A percentile compares a stretch with the other conserved stretches of the same genome.
Conservation (phyloP, 2,329 filamentous ascomycete genomes). For the Ceratocystis harringtonii region DNA sequence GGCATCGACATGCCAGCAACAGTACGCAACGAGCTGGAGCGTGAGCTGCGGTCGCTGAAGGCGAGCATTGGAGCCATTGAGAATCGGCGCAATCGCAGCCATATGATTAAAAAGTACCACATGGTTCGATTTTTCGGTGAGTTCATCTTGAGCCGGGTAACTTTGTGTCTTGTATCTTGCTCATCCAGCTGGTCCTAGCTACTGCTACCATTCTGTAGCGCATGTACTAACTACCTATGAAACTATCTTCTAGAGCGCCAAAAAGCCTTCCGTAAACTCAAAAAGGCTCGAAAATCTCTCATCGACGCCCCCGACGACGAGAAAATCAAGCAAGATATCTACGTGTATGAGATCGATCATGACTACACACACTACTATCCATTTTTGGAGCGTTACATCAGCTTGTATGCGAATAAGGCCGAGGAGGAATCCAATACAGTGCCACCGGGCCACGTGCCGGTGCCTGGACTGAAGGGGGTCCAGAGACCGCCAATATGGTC, state of each 20-base stretch:
- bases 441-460: slow-evolving; percentile 28
- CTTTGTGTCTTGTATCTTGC: neutral
- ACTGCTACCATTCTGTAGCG: neutral
- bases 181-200: neutral
- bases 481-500: slow-evolving; percentile 50
- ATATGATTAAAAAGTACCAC: slow-evolving; percentile 67
- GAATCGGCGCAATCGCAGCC: slow-evolving; percentile 45
- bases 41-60: slow-evolving; percentile 53
- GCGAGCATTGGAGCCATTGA: slow-evolving; percentile 46
- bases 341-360: slow-evolving; percentile 56
- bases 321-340: slow-evolving; percentile 42
- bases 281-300: slow-evolving; percentile 45
- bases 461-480: slow-evolving; percentile 5
- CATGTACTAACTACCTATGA: neutral
- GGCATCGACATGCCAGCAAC: slow-evolving; percentile 50
- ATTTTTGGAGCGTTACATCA: slow-evolving; percentile 54
- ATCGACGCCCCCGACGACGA: slow-evolving; percentile 35
- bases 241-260: slow-evolving; percentile 42
- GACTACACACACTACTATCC: slow-evolving; percentile 63
- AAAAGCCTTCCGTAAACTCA: slow-evolving; percentile 53
- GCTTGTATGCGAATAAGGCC: slow-evolving; percentile 37
- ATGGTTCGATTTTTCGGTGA: slow-evolving; percentile 74
- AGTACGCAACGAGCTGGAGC: slow-evolving; percentile 52
- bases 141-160: slow-evolving; percentile 19
- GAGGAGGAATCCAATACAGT: slow-evolving; percentile 27